Conservation (phyloP, 2,329 filamentous ascomycete genomes). For the Fonsecaea monophora region DNA sequence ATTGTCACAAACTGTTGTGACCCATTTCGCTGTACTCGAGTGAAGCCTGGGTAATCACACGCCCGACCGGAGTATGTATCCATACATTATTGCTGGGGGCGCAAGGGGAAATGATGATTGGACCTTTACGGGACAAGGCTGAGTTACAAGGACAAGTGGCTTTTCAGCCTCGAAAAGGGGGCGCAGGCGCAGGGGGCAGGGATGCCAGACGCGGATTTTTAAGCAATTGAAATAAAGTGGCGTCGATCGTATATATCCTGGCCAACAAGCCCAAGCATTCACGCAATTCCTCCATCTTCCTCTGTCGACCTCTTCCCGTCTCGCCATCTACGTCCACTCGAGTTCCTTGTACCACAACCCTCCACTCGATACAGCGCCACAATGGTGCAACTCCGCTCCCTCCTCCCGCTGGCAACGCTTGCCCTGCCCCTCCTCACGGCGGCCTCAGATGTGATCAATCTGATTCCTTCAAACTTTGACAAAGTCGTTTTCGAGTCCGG, state of each 20-base stretch:
- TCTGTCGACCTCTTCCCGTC: not conserved
- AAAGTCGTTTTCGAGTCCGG: constrained; percentile 84
- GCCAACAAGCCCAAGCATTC: constrained; percentile 1
- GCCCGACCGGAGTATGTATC: not conserved
- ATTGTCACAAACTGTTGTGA: not conserved
- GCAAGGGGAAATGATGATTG: not conserved
- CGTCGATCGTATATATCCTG: not conserved
- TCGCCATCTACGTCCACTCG: not conserved
- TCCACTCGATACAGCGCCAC: constrained; percentile 11
- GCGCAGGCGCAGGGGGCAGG: not conserved
- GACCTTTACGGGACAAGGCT: not conserved
- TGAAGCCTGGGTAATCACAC: not conserved
- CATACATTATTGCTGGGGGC: not conserved
- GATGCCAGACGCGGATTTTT: not conserved
- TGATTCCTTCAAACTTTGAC: constrained; percentile 91
- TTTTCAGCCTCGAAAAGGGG: constrained; percentile 3
- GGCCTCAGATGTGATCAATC: constrained; percentile 85
- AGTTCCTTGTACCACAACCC: not conserved
- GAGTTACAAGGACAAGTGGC: constrained; percentile 3
- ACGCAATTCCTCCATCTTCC: not conserved
- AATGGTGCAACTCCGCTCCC: constrained; percentile 32
- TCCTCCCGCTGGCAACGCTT: constrained; percentile 44
- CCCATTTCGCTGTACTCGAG: not conserved
- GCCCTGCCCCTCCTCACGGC: constrained; percentile 64
- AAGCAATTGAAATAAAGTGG: constrained; percentile 12